Conservation (phyloP, 1,284 basidiomycete species). For the Megacollybia platyphylla region DNA sequence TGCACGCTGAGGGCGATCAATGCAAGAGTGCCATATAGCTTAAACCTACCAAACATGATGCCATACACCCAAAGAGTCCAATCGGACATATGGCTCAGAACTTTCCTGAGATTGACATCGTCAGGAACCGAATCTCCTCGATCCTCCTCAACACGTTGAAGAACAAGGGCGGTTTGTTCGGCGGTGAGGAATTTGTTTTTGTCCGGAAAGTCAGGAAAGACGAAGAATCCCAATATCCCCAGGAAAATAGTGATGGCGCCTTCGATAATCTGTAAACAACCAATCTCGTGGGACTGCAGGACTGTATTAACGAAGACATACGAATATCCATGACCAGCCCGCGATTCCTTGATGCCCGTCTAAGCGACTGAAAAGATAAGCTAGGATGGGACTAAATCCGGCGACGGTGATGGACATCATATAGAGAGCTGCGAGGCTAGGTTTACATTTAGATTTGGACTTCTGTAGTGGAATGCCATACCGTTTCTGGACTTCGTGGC, state of each 20-base stretch:
- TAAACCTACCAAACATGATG: conserved; percentile 27
- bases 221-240: conserved; percentile 4
- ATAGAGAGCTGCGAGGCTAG: conserved; percentile 8
- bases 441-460: neutral
- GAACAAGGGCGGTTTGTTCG: conserved; percentile 2
- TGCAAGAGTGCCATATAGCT: conserved; percentile 6
- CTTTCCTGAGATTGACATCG: conserved; percentile 19
- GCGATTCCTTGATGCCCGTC: conserved; percentile 4
- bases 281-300: neutral
- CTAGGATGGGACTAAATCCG: conserved; percentile 8
- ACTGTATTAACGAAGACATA: neutral
- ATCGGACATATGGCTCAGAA: conserved; percentile 22
- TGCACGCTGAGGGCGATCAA: conserved; percentile 11
- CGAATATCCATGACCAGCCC: conserved; percentile 8
- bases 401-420: conserved; percentile 7
- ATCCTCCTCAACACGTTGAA: conserved; percentile 5
- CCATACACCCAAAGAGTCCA: conserved; percentile 32
- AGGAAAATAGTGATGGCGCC: conserved; percentile 5
- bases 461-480: neutral
- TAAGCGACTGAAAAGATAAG: conserved; percentile 6
- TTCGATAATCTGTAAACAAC: conserved; percentile 3
- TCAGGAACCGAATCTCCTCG: conserved; percentile 17
- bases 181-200: conserved; percentile 5
- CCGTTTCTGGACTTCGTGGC: conserved; percentile 8
- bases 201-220: conserved; percentile 6